These are phyloP conservation scores for Cladosporium sphaerospermum DNA, from an alignment of 2,329 filamentous ascomycete species.

Conservation along the genomic window DNA sequence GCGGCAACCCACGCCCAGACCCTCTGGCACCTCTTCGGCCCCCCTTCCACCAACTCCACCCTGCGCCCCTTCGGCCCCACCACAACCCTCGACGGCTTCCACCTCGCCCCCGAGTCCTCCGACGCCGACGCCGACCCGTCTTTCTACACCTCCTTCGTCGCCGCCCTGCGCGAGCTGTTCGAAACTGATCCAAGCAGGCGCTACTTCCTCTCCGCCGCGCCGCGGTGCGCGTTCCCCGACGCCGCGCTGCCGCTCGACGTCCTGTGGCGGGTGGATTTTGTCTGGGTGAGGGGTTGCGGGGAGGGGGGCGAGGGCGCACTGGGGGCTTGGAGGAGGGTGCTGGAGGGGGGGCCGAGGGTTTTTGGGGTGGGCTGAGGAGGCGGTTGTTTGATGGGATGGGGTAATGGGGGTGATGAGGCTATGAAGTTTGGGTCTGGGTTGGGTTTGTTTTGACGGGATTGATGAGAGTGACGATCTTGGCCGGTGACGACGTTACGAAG, in stretches of 20 bases:
- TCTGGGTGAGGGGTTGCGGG: slow-evolving; percentile 33
- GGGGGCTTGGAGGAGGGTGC: slow-evolving; percentile 27
- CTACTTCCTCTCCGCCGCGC: slow-evolving; percentile 46
- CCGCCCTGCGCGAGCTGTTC: too few relatives aligned
- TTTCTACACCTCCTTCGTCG: slow-evolving; percentile 28
- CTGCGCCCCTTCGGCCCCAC: slow-evolving; percentile 42
- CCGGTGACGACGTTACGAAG: too few relatives aligned
- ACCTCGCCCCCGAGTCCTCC: slow-evolving; percentile 44
- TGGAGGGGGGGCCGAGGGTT: slow-evolving; percentile 23
- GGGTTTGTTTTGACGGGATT: neutral
- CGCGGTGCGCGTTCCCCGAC: slow-evolving; percentile 42
- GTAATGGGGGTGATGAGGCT: neutral
- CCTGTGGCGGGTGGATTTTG: slow-evolving; percentile 36
- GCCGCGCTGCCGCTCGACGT: slow-evolving; percentile 23
- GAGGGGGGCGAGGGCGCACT: slow-evolving; percentile 34
- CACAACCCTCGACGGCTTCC: slow-evolving; percentile 48
- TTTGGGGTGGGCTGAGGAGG: neutral
- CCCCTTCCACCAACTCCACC: slow-evolving; percentile 21
- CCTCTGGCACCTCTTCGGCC: slow-evolving; percentile 35
- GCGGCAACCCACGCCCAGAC: slow-evolving; percentile 28
- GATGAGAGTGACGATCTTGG: neutral
- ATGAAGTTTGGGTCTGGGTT: neutral
- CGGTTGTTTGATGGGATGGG: neutral
- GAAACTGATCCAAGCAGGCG: too few relatives aligned
- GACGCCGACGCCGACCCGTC: slow-evolving; percentile 12